These are phyloP conservation scores for Lentinus tigrinus DNA, from an alignment of 768 basidiomycete species.

Conservation along the genomic window DNA sequence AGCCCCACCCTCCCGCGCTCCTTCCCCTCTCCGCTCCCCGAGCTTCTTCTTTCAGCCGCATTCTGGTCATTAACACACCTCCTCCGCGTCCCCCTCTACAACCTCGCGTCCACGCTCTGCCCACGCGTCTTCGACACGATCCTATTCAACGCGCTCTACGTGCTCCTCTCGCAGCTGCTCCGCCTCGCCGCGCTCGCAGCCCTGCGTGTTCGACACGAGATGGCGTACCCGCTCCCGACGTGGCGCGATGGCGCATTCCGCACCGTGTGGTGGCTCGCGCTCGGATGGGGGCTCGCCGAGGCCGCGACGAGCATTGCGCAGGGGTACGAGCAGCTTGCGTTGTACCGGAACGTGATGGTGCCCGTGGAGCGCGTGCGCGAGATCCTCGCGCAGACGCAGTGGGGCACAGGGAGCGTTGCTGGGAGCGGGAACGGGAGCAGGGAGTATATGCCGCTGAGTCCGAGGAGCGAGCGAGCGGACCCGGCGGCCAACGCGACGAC, in stretches of 20 bases:
- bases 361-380: slow-evolving; percentile 39
- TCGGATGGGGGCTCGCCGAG: slow-evolving; percentile 75
- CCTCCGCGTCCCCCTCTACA: slow-evolving; percentile 48
- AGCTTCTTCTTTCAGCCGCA: slow-evolving; percentile 57
- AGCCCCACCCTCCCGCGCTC: slow-evolving; percentile 36
- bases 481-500: background rate
- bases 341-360: slow-evolving; percentile 72
- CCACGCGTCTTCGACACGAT: slow-evolving; percentile 34
- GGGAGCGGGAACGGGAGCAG: slow-evolving; percentile 19
- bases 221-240: slow-evolving; percentile 43
- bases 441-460: slow-evolving; percentile 18
- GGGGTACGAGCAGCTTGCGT: slow-evolving; percentile 64
- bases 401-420: slow-evolving; percentile 8
- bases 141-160: slow-evolving; percentile 44
- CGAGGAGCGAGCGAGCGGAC: slow-evolving; percentile 7
- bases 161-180: slow-evolving; percentile 49
- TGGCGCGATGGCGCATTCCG: slow-evolving; percentile 59
- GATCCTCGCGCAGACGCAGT: slow-evolving; percentile 31
- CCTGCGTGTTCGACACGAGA: slow-evolving; percentile 48
- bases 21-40: slow-evolving; percentile 65
- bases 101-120: slow-evolving; percentile 31
- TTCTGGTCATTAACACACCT: slow-evolving; percentile 62
- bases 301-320: slow-evolving; percentile 63
- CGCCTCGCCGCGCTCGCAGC: slow-evolving; percentile 55
- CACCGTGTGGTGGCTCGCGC: slow-evolving; percentile 74